A percentile compares a stretch with the other conserved stretches of the same genome.
Conservation (phyloP, 2,329 filamentous ascomycete species). For the Albophoma yamanashiensis region DNA sequence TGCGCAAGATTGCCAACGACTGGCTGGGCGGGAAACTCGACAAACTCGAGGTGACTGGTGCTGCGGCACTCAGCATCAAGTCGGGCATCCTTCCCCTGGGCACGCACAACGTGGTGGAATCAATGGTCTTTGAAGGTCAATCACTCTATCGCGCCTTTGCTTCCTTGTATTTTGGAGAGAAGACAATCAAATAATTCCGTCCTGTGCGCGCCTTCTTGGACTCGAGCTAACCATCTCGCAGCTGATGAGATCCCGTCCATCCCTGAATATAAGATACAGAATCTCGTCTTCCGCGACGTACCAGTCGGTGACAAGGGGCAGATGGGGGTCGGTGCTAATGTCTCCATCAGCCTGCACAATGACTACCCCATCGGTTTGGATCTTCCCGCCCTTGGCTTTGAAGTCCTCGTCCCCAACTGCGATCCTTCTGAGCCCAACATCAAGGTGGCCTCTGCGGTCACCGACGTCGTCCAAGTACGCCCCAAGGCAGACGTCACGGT, state of each 20-base stretch:
- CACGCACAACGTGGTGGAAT: conserved; percentile 63
- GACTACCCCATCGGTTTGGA: conserved; percentile 67
- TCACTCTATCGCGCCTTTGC: conserved; percentile 55
- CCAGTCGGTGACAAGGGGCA: conserved; percentile 33
- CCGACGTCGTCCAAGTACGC: conserved; percentile 53
- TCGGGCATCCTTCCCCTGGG: conserved; percentile 74
- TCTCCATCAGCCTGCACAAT: conserved; percentile 62
- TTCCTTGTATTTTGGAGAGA: conserved; percentile 51
- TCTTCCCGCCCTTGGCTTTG: conserved; percentile 72
- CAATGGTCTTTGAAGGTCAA: conserved; percentile 75
- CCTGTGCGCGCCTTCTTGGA: conserved; percentile 5
- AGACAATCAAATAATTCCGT: conserved; percentile 26
- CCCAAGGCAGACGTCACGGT: conserved; percentile 58
- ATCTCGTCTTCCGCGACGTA: conserved; percentile 69
- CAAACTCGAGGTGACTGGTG: conserved; percentile 60
- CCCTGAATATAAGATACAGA: conserved; percentile 73
- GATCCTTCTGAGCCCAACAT: conserved; percentile 61
- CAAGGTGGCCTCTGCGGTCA: conserved; percentile 65
- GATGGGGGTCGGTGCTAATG: conserved; percentile 69
- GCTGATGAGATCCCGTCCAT: conserved; percentile 63
- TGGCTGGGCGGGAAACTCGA: conserved; percentile 75
- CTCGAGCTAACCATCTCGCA: conserved; percentile 27
- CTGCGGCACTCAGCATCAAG: conserved; percentile 61
- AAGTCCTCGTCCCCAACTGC: conserved; percentile 79
- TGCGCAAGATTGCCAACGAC: conserved; percentile 74